Percentiles rank a stretch among this genome's conserved stretches.
Evolutionary conservation across 2,329 filamentous ascomycete genomes (phyloP).

Genomic region (Bretziella fagacearum): DNA sequence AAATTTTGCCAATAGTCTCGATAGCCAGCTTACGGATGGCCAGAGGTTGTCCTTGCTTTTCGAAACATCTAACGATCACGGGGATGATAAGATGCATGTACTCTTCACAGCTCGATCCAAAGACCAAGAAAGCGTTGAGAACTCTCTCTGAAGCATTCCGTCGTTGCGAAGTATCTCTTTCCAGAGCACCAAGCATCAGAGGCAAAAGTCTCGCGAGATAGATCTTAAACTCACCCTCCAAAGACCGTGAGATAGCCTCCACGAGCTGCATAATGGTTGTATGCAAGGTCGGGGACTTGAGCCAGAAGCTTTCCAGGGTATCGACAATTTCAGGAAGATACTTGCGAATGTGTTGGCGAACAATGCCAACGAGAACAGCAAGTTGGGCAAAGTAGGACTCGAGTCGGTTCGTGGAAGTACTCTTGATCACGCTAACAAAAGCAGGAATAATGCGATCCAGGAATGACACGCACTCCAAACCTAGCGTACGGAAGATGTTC

Average conservation of each 20-base stretch:
- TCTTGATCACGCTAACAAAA: slow-evolving; percentile 76
- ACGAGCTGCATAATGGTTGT: slow-evolving; percentile 82
- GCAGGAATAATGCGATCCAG: slow-evolving; percentile 86
- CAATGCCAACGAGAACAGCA: slow-evolving; percentile 81
- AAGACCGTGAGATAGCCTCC: slow-evolving; percentile 79
- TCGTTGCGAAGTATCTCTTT: slow-evolving; percentile 62
- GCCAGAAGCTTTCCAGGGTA: slow-evolving; percentile 82
- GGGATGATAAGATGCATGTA: slow-evolving; percentile 99
- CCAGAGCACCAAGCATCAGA: slow-evolving; percentile 83
- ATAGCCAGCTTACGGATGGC: slow-evolving; percentile 77
- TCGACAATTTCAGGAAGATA: slow-evolving; percentile 76
- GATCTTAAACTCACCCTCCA: slow-evolving; percentile 96
- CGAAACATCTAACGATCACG: slow-evolving; percentile 84
- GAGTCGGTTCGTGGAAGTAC: slow-evolving; percentile 57
- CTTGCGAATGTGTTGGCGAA: slow-evolving; percentile 87
- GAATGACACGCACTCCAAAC: slow-evolving; percentile 90
- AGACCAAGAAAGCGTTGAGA: slow-evolving; percentile 86
- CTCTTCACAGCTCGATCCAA: slow-evolving; percentile 87
- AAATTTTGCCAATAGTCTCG: slow-evolving; percentile 85
- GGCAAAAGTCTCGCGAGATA: slow-evolving; percentile 80
- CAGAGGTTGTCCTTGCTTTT: slow-evolving; percentile 65
- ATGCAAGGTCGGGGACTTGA: slow-evolving; percentile 61
- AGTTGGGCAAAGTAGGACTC: slow-evolving; percentile 98
- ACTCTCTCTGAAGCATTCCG: slow-evolving; percentile 77
- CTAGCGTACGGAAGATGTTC: slow-evolving; percentile 94